Conservation (phyloP, 139 green algal genomes). For the Desmodesmus armatus region DNA sequence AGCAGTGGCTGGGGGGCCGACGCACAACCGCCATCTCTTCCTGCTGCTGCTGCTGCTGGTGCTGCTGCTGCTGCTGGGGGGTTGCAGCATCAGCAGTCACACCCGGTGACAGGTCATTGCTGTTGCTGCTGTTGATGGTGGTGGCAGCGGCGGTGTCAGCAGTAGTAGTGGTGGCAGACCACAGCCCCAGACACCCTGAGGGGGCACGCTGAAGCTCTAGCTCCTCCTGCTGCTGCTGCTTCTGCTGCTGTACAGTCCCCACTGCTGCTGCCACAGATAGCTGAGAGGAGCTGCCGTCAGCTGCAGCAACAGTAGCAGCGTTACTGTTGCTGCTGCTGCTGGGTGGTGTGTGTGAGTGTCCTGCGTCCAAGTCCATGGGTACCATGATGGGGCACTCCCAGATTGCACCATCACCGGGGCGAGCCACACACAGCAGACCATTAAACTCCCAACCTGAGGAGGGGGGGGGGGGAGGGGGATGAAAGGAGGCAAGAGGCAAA, state of each 20-base stretch:
- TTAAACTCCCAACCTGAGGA: slow-evolving; percentile 64
- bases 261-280: background rate
- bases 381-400: slow-evolving; percentile 72
- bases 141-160: background rate
- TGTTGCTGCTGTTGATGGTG: slow-evolving; percentile 7
- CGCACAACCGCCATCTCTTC: background rate
- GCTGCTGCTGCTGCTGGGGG: background rate
- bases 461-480: too few relatives aligned
- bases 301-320: background rate
- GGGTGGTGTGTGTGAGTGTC: too few relatives aligned
- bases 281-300: background rate
- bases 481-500: too few relatives aligned
- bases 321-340: background rate
- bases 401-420: slow-evolving; percentile 45
- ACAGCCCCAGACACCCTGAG: slow-evolving; percentile 30
- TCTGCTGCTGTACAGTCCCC: background rate
- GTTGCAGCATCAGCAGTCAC: background rate
- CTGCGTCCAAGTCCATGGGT: slow-evolving; percentile 41
- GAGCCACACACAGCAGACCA: slow-evolving; percentile 56
- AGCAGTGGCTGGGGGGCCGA: slow-evolving; percentile 44
- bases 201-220: slow-evolving; percentile 6
- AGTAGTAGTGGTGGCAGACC: background rate
- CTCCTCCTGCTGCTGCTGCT: slow-evolving; percentile 40
- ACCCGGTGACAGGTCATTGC: background rate
- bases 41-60: slow-evolving; percentile 32